Evolutionary conservation across 805 yeast species (phyloP).

Genomic region (Starmerella davenportii): DNA sequence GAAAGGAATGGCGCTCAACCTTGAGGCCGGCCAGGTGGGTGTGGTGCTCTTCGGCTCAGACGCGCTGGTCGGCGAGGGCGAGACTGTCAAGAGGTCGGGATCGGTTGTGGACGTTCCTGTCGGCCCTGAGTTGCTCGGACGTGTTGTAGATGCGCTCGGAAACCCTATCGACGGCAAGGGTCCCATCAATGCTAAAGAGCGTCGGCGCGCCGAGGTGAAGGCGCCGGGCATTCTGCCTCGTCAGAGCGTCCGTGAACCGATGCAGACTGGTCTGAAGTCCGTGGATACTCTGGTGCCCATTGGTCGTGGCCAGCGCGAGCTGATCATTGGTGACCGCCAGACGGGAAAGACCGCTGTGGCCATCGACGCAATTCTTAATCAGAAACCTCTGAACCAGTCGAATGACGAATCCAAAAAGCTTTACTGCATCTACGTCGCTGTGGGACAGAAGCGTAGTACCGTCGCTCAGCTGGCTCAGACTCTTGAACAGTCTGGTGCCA

Average conservation of each 20-base stretch:
- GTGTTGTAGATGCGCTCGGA: constrained; percentile 99
- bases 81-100: constrained; percentile 99
- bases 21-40: constrained; percentile 99
- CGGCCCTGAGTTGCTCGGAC: constrained; percentile 94
- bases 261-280: constrained; percentile 98
- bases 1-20: constrained; percentile 99
- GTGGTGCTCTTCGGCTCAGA: constrained; percentile 99
- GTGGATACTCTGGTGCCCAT: constrained; percentile 98
- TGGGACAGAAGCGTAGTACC: constrained; percentile 99
- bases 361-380: constrained; percentile 93
- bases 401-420: constrained; percentile 90
- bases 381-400: constrained; percentile 97
- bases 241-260: constrained; percentile 95
- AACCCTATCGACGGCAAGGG: constrained; percentile 99
- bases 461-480: constrained; percentile 99
- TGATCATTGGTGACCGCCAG: constrained; percentile 99
- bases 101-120: constrained; percentile 97
- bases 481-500: constrained; percentile 93
- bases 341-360: constrained; percentile 99
- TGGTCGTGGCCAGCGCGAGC: constrained; percentile 99
- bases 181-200: constrained; percentile 70
- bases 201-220: constrained; percentile 93
- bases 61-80: constrained; percentile 96
- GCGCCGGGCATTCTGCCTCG: constrained; percentile 99
- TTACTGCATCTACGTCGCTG: constrained; percentile 99